Evolutionary conservation across 495 filamentous ascomycete genomes (phyloP).

Genomic region (Aspergillus avenaceus): DNA sequence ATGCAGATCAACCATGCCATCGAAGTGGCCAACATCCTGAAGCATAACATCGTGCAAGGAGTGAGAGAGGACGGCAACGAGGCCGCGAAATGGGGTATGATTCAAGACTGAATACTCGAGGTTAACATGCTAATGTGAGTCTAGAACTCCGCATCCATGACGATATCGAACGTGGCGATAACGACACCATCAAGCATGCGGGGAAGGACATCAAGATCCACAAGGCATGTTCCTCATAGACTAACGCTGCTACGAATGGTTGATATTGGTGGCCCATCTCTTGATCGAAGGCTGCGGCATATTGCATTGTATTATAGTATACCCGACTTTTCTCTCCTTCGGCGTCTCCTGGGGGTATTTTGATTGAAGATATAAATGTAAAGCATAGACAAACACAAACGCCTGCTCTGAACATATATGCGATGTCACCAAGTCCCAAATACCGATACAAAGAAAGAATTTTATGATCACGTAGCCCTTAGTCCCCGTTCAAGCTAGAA

Average conservation of each 20-base stretch:
- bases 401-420: conserved; percentile 37
- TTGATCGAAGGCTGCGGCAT: conserved; percentile 2
- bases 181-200: conserved; percentile 71
- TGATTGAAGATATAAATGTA: conserved; percentile 15
- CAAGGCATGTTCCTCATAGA: conserved; percentile 40
- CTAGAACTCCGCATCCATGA: conserved; percentile 84
- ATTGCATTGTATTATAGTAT: conserved; percentile 42
- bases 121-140: conserved; percentile 5
- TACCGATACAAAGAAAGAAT: conserved; percentile 4
- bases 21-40: conserved; percentile 75
- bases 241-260: background rate
- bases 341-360: conserved; percentile 37
- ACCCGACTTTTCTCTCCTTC: conserved; percentile 35
- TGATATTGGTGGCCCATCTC: background rate
- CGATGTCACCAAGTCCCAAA: conserved; percentile 19
- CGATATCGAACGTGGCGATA: conserved; percentile 86
- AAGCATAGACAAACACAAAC: conserved; percentile 38
- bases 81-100: conserved; percentile 62
- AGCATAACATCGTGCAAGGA: conserved; percentile 87
- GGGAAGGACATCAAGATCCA: conserved; percentile 42
- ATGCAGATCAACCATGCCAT: conserved; percentile 70
- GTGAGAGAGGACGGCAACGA: conserved; percentile 48
- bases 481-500: conserved; percentile 81
- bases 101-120: too few species aligned
- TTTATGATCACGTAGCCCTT: conserved; percentile 19